phyloP scores from a whole-genome alignment of 148 eudicot genomes.

The Amaranthus cruentus region DNA sequence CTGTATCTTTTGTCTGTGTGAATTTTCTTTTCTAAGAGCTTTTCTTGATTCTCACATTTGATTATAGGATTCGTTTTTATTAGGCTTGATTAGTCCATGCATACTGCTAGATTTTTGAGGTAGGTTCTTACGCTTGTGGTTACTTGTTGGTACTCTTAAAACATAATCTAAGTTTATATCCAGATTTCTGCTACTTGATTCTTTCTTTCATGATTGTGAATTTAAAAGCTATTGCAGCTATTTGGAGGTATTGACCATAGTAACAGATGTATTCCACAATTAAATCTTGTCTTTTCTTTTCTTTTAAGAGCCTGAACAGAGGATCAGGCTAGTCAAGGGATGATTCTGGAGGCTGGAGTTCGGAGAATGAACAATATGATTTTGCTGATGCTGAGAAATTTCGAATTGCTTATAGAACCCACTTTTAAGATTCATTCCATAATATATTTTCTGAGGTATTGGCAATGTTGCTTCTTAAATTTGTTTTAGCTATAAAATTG shows the following conservation, averaged over 20 bases:
- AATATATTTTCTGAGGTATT: constrained; percentile 86
- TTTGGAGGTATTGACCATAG: background rate
- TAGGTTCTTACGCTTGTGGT: background rate
- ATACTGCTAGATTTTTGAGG: background rate
- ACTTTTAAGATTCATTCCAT: constrained; percentile 79
- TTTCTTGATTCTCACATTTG: background rate
- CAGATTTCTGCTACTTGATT: background rate
- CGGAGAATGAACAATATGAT: constrained; percentile 41
- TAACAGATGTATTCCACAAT: background rate
- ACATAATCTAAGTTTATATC: background rate
- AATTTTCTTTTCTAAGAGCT: background rate
- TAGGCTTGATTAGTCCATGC: background rate
- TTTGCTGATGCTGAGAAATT: constrained; percentile 47
- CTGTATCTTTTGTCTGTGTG: background rate
- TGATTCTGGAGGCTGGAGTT: constrained; percentile 31
- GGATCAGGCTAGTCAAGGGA: constrained; percentile 40
- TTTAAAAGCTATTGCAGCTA: background rate
- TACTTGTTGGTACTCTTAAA: background rate
- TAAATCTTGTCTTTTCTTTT: constrained; percentile 7
- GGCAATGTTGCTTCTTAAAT: background rate
- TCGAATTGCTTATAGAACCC: constrained; percentile 43
- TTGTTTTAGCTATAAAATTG: constrained; percentile 3
- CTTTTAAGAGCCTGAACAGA: constrained; percentile 33
- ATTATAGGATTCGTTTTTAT: background rate
- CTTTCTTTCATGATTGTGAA: background rate